Conservation (phyloP, 768 basidiomycete genomes). For the Boletus edulis region DNA sequence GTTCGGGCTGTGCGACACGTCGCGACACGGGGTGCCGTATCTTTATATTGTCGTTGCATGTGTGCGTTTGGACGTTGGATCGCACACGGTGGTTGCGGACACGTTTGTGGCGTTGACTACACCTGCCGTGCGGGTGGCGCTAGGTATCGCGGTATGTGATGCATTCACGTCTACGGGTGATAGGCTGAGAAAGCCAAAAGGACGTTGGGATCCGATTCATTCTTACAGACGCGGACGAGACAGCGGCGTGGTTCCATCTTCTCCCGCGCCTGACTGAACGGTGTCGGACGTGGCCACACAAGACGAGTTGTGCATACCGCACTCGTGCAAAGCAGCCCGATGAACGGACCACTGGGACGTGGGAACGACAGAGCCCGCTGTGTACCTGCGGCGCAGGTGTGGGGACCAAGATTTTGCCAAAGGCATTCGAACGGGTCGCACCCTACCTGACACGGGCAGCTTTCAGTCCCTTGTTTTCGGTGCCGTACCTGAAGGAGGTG, state of each 20-base stretch:
- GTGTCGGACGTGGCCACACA: slow-evolving; percentile 57
- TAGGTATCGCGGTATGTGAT: neutral
- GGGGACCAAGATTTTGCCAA: slow-evolving; percentile 11
- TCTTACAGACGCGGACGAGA: slow-evolving; percentile 15
- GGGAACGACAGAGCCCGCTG: slow-evolving; percentile 6
- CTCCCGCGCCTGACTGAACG: slow-evolving; percentile 52
- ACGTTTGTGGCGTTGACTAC: slow-evolving; percentile 41
- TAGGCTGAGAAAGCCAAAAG: neutral
- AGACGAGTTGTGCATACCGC: slow-evolving; percentile 27
- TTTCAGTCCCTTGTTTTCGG: slow-evolving; percentile 51
- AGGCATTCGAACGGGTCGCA: slow-evolving; percentile 36
- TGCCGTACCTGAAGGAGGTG: slow-evolving; percentile 43
- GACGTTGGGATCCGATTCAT: slow-evolving; percentile 9
- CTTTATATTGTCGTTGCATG: slow-evolving; percentile 46
- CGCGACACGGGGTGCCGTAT: slow-evolving; percentile 15
- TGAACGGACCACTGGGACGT: slow-evolving; percentile 31
- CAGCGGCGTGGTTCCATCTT: slow-evolving; percentile 46
- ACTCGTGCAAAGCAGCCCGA: slow-evolving; percentile 16
- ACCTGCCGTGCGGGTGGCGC: neutral
- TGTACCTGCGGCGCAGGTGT: slow-evolving; percentile 15
- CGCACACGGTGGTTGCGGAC: slow-evolving; percentile 46
- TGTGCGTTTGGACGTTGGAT: slow-evolving; percentile 43
- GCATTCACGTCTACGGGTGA: neutral
- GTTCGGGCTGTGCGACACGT: slow-evolving; percentile 18
- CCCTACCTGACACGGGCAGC: slow-evolving; percentile 51